A percentile compares a stretch with the other conserved stretches of the same genome.
Evolutionary conservation across 306 rosid genomes (phyloP).

Genomic region (Corylus avellana): DNA sequence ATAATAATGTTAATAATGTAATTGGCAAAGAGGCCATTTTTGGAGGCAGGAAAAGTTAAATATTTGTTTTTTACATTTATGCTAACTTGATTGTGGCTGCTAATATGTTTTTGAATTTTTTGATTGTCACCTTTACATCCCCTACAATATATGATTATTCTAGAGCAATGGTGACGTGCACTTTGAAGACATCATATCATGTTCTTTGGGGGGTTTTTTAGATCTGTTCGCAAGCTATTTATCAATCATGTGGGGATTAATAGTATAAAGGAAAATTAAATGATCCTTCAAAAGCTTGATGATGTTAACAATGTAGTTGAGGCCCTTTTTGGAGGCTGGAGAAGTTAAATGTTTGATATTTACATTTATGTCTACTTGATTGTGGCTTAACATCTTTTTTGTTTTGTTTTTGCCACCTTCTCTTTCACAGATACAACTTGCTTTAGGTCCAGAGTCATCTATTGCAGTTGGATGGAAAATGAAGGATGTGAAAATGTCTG

Average conservation of each 20-base stretch:
- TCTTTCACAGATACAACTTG: constrained; percentile 71
- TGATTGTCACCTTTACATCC: no score
- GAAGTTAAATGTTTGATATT: constrained; percentile 2
- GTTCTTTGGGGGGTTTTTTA: not conserved
- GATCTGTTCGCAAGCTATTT: not conserved
- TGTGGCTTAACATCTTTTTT: constrained; percentile 11
- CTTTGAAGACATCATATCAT: not conserved
- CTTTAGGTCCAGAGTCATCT: constrained; percentile 77
- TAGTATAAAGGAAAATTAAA: not conserved
- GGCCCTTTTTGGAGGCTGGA: constrained; percentile 13
- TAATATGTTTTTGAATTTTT: not conserved
- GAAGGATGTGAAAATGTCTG: constrained; percentile 72
- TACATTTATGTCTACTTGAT: not conserved
- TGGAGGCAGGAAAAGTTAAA: constrained; percentile 18
- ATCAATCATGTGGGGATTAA: constrained; percentile 7
- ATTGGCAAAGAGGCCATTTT: constrained; percentile 12
- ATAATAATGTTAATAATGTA: not conserved
- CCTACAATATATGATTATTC: no score
- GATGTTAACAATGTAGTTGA: constrained; percentile 1
- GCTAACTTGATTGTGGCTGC: not conserved
- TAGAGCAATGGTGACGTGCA: no score
- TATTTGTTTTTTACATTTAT: not conserved
- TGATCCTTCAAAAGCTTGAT: not conserved
- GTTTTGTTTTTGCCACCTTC: constrained; percentile 20
- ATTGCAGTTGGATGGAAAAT: constrained; percentile 88